Percentiles rank a stretch among this genome's conserved stretches.
Evolutionary conservation across 106 monocot species (phyloP).

Genomic region (Dendrobium officinale): DNA sequence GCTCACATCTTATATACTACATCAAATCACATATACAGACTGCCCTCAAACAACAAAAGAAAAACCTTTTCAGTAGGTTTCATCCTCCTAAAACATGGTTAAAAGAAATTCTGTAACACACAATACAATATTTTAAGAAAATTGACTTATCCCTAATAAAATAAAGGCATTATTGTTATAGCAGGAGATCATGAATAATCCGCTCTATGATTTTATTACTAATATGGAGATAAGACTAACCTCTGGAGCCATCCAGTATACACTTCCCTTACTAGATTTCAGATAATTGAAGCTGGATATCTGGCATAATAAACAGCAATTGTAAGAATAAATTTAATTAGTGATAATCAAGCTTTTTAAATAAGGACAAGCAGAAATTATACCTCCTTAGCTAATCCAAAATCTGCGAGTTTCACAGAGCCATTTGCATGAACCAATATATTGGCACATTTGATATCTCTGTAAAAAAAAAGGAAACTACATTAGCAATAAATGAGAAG

Average conservation of each 20-base stretch:
- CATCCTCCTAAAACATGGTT: too few species aligned
- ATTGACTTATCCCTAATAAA: too few species aligned
- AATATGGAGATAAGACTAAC: slow-evolving; percentile 21
- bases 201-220: neutral
- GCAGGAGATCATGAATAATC: neutral
- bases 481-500: neutral
- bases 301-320: slow-evolving; percentile 28
- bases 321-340: neutral
- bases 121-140: too few species aligned
- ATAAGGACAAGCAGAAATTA: slow-evolving; percentile 1
- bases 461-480: slow-evolving; percentile 11
- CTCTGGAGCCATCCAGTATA: slow-evolving; percentile 99
- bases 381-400: slow-evolving; percentile 98
- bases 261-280: slow-evolving; percentile 96
- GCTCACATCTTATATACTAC: too few species aligned
- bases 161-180: neutral
- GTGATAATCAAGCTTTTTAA: neutral
- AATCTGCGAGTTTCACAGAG: slow-evolving; percentile 92
- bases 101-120: too few species aligned
- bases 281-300: slow-evolving; percentile 53
- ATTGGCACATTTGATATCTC: slow-evolving; percentile 97
- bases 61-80: too few species aligned
- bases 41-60: too few species aligned
- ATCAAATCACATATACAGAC: too few species aligned
- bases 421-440: slow-evolving; percentile 93